Evolutionary conservation across 352 stramenopile genomes (phyloP), one percentile per base, ranked within the genome.

Genomic region (Pythium coloratum): DNA sequence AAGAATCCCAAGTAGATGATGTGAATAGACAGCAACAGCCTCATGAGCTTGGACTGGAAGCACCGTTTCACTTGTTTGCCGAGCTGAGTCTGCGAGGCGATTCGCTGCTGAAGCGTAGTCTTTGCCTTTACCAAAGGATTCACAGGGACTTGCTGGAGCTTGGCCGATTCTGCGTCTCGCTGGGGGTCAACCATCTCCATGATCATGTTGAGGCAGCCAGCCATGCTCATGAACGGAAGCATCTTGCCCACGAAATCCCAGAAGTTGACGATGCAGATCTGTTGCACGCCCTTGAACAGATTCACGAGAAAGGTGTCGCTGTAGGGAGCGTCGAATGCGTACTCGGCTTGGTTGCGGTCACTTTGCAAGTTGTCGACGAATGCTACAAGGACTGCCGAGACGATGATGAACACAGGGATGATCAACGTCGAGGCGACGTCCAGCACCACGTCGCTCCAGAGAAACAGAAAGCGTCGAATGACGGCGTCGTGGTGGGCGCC

Each of bases 221-320:
- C 32, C 63, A 70, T 70, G 46, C 55, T 64, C 30, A 55, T 20
- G 38, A 70, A 70, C 24, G 63, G 56, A 33, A 70, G 42, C 42
- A 70, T 58, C 46, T 70, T 70, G 33, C 55, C 53, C 4, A 64
- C 3, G 20, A 70, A 61, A 34, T 64, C 63, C 53, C 60, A 46
- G 54, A 55, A 70, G 7, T 18, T 47, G 18, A 64, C 33, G 13
- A 70, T 57, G 20, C 58, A 64, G 9, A 64, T 59, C 33, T 70
- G 63, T 44, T 70, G 63, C 0, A 42, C 63, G 20, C 63, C 49
- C 28, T 54, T 64, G 47, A 70, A 51, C 13, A 60, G 18, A 14
- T 63, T 46, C 42, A 70, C 51, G 16, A 70, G 40, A 13, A 60
- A 59, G 8, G 47, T 46, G 46, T 70, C 63, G 16, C 28, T 40